Percentiles rank a stretch among this genome's conserved stretches.
These are phyloP conservation scores for Sporisorium exsertum DNA, from an alignment of 1,284 basidiomycete genomes.

Conservation along the genomic window DNA sequence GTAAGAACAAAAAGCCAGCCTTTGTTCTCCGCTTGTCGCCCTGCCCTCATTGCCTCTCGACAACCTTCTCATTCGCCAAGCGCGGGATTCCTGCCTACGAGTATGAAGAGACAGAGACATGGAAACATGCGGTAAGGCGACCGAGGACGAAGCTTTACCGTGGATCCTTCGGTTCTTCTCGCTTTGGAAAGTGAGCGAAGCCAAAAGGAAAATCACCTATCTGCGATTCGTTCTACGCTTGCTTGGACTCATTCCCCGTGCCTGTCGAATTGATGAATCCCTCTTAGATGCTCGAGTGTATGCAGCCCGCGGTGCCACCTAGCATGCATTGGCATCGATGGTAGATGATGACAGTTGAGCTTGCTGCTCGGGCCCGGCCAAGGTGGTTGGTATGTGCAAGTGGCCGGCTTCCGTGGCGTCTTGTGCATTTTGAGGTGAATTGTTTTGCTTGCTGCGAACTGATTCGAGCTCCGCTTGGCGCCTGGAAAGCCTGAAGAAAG, in stretches of 20 bases:
- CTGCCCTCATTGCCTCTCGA: too few relatives aligned
- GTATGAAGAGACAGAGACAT: too few relatives aligned
- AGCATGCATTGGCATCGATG: background rate
- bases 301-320: background rate
- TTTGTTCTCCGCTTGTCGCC: background rate
- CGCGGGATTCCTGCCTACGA: too few relatives aligned
- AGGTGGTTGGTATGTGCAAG: too few relatives aligned
- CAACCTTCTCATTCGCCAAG: background rate
- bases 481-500: background rate
- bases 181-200: too few relatives aligned
- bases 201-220: too few relatives aligned
- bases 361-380: background rate
- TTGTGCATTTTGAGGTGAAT: background rate
- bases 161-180: too few relatives aligned
- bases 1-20: background rate
- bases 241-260: too few relatives aligned
- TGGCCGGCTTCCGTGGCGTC: background rate
- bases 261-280: background rate
- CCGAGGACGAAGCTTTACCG: too few relatives aligned
- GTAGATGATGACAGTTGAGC: background rate
- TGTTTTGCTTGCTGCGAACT: background rate
- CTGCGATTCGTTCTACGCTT: too few relatives aligned
- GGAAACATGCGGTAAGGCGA: background rate
- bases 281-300: too few relatives aligned
- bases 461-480: constrained; percentile 3